Percentiles rank a stretch among this genome's conserved stretches.
These are phyloP conservation scores for Aureobasidium sp. DNA, from an alignment of 2,329 filamentous ascomycete genomes.

Conservation along the genomic window DNA sequence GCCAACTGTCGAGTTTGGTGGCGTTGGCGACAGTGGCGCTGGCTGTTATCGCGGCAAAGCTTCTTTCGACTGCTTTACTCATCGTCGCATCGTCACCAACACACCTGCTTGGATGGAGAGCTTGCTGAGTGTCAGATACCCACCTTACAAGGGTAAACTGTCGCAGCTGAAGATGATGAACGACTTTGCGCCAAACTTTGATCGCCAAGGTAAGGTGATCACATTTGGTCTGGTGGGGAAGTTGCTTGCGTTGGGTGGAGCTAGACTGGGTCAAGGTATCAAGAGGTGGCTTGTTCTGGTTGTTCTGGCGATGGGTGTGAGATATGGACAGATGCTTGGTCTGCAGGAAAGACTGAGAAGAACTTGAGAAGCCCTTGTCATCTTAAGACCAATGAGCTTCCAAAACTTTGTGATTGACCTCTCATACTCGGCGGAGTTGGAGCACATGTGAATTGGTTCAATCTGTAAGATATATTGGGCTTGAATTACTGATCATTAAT, in stretches of 20 bases:
- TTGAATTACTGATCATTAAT: no score
- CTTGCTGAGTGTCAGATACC: conserved; percentile 60
- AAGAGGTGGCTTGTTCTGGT: conserved; percentile 3
- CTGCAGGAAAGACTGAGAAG: conserved; percentile 3
- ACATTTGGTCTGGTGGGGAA: background rate
- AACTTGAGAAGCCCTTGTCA: background rate
- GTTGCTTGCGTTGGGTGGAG: background rate
- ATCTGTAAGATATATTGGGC: no score
- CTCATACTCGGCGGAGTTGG: no score
- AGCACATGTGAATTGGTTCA: no score
- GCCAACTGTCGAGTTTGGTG: conserved; percentile 70
- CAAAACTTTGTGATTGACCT: no score
- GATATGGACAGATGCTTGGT: conserved; percentile 6
- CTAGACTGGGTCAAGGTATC: background rate
- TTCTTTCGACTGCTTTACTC: conserved; percentile 63
- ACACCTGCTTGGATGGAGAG: conserved; percentile 63
- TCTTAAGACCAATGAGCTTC: no score
- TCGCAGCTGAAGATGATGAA: conserved; percentile 46
- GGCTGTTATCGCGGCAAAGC: conserved; percentile 72
- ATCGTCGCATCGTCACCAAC: conserved; percentile 53
- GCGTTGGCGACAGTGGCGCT: conserved; percentile 70
- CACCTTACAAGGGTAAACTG: conserved; percentile 53
- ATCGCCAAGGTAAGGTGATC: conserved; percentile 44
- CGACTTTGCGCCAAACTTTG: conserved; percentile 52
- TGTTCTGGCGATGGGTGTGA: background rate